A percentile compares a stretch with the other conserved stretches of the same genome.
Conservation (phyloP, 352 stramenopile genomes). For the Elongisporangium anandrum region DNA sequence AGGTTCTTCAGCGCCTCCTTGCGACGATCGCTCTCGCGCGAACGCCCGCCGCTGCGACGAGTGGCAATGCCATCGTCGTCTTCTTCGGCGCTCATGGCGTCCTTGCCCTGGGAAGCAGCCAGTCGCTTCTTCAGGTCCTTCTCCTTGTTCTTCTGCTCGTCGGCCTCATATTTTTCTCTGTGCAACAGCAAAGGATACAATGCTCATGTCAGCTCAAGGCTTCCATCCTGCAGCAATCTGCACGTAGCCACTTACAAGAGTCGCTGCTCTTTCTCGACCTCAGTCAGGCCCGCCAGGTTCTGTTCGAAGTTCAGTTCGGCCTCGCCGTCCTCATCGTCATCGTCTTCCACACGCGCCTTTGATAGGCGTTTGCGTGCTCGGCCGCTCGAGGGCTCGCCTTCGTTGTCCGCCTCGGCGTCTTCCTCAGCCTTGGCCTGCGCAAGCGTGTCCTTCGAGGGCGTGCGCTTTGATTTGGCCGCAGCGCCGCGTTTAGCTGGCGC, state of each 20-base stretch:
- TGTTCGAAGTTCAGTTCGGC: conserved; percentile 45
- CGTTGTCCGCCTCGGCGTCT: conserved; percentile 53
- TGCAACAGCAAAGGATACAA: background rate
- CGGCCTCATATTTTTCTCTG: conserved; percentile 81
- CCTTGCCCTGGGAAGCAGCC: conserved; percentile 47
- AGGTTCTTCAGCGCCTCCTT: conserved; percentile 80
- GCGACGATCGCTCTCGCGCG: conserved; percentile 59
- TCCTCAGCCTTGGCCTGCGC: conserved; percentile 39
- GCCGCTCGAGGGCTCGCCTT: conserved; percentile 24
- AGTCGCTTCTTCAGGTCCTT: conserved; percentile 78
- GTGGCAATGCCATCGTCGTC: conserved; percentile 42
- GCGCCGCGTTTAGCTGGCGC: conserved; percentile 13
- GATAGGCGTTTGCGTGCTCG: conserved; percentile 31
- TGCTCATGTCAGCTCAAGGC: background rate
- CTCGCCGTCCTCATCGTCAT: conserved; percentile 37
- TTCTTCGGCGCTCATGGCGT: conserved; percentile 29
- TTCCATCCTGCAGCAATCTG: background rate
- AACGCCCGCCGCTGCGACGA: conserved; percentile 45
- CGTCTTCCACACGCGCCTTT: conserved; percentile 13
- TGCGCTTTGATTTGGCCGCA: conserved; percentile 14
- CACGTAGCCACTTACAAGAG: conserved; percentile 39
- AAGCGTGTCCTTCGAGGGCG: conserved; percentile 27
- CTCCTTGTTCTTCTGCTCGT: conserved; percentile 81
- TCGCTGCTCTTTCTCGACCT: conserved; percentile 86
- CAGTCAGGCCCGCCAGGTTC: conserved; percentile 54